Evolutionary conservation across 1,284 basidiomycete species (phyloP).

Genomic region (Cutaneotrichosporon arboriforme): DNA sequence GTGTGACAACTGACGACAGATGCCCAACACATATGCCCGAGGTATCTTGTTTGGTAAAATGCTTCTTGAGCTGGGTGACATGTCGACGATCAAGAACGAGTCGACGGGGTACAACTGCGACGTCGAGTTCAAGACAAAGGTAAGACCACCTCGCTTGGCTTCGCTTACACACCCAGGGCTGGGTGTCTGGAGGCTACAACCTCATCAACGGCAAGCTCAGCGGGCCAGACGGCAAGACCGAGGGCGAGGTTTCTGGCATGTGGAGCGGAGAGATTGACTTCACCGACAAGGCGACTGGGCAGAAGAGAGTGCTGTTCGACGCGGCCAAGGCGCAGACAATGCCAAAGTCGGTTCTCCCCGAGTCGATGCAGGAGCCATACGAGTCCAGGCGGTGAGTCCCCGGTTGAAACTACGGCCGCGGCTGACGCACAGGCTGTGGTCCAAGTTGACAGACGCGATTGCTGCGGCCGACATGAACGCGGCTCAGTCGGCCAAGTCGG

Average conservation of each 20-base stretch:
- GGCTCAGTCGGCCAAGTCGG: constrained; percentile 83
- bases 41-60: constrained; percentile 98
- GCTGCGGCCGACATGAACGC: constrained; percentile 82
- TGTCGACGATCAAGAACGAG: constrained; percentile 77
- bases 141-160: constrained; percentile 11
- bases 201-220: constrained; percentile 76
- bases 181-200: constrained; percentile 96
- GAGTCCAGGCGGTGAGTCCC: constrained; percentile 71
- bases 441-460: constrained; percentile 80
- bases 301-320: constrained; percentile 78
- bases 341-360: constrained; percentile 76
- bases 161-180: constrained; percentile 59
- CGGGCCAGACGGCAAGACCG: constrained; percentile 55
- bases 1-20: constrained; percentile 37
- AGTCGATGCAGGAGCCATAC: constrained; percentile 80
- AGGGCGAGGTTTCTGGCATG: constrained; percentile 82
- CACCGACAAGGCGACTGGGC: constrained; percentile 62
- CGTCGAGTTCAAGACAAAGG: constrained; percentile 97
- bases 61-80: constrained; percentile 93
- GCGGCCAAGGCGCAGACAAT: constrained; percentile 66
- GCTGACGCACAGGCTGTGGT: constrained; percentile 63
- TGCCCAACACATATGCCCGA: constrained; percentile 96
- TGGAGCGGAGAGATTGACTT: constrained; percentile 93
- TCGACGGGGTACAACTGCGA: constrained; percentile 70
- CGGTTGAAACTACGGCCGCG: background rate